phyloP scores from a whole-genome alignment of 1,284 basidiomycete genomes.

The Fomitopsis palustris region DNA sequence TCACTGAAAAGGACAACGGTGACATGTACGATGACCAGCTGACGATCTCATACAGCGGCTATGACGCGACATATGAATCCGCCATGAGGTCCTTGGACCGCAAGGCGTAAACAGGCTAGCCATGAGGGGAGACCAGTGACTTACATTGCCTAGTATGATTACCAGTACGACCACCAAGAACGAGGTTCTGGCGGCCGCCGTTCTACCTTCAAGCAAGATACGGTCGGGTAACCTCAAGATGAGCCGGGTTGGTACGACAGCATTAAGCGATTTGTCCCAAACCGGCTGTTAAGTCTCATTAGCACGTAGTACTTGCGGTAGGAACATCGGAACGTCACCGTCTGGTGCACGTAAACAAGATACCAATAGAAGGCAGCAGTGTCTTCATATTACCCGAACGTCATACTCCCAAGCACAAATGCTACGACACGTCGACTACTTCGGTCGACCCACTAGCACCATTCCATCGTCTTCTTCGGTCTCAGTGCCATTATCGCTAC shows the following conservation, averaged over 20 bases:
- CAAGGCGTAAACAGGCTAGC: background rate
- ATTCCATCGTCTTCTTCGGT: slow-evolving; percentile 80
- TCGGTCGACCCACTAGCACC: slow-evolving; percentile 66
- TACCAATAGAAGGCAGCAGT: background rate
- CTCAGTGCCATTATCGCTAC: slow-evolving; percentile 60
- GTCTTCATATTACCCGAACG: background rate
- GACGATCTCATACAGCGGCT: background rate
- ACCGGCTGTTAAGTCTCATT: background rate
- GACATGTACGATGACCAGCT: background rate
- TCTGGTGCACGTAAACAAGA: background rate
- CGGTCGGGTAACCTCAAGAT: too few relatives aligned
- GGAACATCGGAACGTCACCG: background rate
- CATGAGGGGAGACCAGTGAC: too few relatives aligned
- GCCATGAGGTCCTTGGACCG: too few relatives aligned
- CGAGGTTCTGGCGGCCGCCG: too few relatives aligned
- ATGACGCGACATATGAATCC: background rate
- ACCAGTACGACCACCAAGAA: too few relatives aligned
- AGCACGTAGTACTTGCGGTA: background rate
- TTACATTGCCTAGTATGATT: too few relatives aligned
- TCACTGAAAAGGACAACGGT: background rate
- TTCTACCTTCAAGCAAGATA: too few relatives aligned
- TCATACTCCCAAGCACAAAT: background rate
- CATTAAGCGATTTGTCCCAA: background rate
- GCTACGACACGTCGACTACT: slow-evolving; percentile 9
- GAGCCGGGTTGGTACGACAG: too few relatives aligned